These are phyloP conservation scores for Venturia oleaginea DNA, from an alignment of 2,329 filamentous ascomycete genomes.

Conservation along the genomic window DNA sequence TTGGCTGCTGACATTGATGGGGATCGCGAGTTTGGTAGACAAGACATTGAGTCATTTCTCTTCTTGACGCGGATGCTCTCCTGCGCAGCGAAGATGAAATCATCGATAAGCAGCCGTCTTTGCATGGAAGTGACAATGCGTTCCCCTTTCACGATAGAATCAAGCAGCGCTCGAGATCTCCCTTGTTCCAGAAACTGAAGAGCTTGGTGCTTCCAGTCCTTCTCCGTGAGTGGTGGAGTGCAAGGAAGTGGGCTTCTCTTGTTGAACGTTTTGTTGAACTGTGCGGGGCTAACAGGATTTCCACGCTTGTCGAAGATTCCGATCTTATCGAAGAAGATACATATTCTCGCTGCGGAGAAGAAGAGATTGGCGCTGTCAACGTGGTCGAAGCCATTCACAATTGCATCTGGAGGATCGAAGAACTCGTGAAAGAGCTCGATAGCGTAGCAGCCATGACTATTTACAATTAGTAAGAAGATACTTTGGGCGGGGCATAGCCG, in stretches of 20 bases:
- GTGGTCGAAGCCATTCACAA: constrained; percentile 8
- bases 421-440: constrained; percentile 15
- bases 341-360: constrained; percentile 16
- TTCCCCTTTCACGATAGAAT: constrained; percentile 14
- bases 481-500: neutral
- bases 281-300: neutral
- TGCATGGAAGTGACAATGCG: neutral
- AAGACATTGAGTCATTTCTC: neutral
- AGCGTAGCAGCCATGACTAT: constrained; percentile 6
- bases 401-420: constrained; percentile 6
- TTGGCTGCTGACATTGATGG: neutral
- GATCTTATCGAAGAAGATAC: constrained; percentile 11
- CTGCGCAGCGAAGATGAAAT: neutral
- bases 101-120: neutral
- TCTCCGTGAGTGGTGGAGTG: constrained; percentile 5
- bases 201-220: constrained; percentile 15
- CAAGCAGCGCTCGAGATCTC: constrained; percentile 13
- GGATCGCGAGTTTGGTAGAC: neutral
- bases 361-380: constrained; percentile 16
- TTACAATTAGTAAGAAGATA: neutral
- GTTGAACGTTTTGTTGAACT: constrained; percentile 4
- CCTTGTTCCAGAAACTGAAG: constrained; percentile 16
- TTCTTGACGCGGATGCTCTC: neutral
- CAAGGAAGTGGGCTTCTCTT: neutral
- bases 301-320: constrained; percentile 2